A percentile compares a stretch with the other conserved stretches of the same genome.
These are phyloP conservation scores for Entonaema liquescens DNA, from an alignment of 495 filamentous ascomycete species.

Conservation along the genomic window DNA sequence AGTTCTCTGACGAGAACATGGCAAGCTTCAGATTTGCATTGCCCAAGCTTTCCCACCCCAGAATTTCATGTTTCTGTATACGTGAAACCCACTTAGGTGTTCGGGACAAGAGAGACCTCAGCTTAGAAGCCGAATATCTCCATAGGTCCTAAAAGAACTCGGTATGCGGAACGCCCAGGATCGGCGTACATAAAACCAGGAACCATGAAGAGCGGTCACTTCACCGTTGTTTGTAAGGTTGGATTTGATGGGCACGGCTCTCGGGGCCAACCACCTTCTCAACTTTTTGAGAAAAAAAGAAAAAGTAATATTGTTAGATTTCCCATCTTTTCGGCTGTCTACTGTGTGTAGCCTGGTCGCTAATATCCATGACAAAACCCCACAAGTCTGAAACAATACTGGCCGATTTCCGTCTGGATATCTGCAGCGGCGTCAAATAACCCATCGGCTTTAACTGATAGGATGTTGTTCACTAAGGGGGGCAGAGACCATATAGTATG, in stretches of 20 bases:
- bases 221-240: slow-evolving; percentile 34
- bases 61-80: slow-evolving; percentile 7
- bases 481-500: slow-evolving; percentile 1
- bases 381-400: slow-evolving; percentile 38
- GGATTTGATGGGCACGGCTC: slow-evolving; percentile 15
- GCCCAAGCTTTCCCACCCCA: neutral
- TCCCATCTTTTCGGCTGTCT: slow-evolving; percentile 25
- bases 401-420: slow-evolving; percentile 39
- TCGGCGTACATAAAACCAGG: slow-evolving; percentile 9
- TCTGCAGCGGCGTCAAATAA: slow-evolving; percentile 40
- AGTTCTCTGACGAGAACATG: slow-evolving; percentile 16
- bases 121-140: slow-evolving; percentile 4
- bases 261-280: slow-evolving; percentile 25
- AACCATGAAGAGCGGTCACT: slow-evolving; percentile 36
- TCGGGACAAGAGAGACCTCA: slow-evolving; percentile 1
- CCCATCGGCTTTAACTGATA: slow-evolving; percentile 23
- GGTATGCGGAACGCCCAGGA: slow-evolving; percentile 12
- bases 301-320: slow-evolving; percentile 3
- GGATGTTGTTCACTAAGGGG: slow-evolving; percentile 15
- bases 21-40: slow-evolving; percentile 2
- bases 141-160: slow-evolving; percentile 1
- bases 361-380: slow-evolving; percentile 29
- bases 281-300: slow-evolving; percentile 33
- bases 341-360: slow-evolving; percentile 8
- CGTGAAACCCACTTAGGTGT: slow-evolving; percentile 11